Percentiles rank a stretch among this genome's conserved stretches.
Conservation (phyloP, 2,329 filamentous ascomycete genomes). For the Colletotrichum sp. region DNA sequence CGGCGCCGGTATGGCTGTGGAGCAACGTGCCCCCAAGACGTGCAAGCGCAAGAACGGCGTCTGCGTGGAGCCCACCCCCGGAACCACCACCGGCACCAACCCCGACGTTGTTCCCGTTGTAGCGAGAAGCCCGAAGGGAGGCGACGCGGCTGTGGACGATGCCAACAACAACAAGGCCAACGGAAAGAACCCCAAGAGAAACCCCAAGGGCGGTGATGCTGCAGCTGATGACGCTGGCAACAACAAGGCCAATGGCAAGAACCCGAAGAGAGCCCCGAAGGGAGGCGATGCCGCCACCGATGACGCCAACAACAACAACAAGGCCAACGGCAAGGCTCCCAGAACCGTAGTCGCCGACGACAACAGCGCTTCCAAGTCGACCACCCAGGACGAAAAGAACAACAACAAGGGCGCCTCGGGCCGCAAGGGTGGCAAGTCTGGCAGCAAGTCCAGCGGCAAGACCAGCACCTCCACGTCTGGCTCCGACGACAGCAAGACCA, state of each 20-base stretch:
- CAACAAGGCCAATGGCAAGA: background rate
- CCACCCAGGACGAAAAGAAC: background rate
- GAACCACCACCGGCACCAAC: background rate
- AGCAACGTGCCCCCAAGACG: background rate
- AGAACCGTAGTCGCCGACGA: background rate
- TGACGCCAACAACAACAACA: background rate
- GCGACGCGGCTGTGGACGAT: background rate
- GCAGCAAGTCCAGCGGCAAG: background rate
- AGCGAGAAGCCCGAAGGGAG: background rate
- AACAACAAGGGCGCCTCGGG: background rate
- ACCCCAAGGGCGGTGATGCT: background rate
- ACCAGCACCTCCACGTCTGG: background rate
- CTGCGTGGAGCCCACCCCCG: background rate
- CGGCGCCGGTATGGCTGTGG: background rate
- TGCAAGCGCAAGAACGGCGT: background rate
- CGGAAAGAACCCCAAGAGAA: background rate
- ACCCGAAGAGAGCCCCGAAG: background rate
- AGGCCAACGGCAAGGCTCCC: background rate
- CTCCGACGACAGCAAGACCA: too few species aligned
- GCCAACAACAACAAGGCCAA: background rate
- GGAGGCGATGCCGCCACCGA: background rate
- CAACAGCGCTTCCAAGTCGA: background rate
- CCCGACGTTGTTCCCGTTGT: background rate
- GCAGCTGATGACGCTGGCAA: background rate
- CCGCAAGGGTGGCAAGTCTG: background rate